Base-by-base conservation (phyloP, 2,329 filamentous ascomycete species). In the Furcasterigmium sp. region DNA sequence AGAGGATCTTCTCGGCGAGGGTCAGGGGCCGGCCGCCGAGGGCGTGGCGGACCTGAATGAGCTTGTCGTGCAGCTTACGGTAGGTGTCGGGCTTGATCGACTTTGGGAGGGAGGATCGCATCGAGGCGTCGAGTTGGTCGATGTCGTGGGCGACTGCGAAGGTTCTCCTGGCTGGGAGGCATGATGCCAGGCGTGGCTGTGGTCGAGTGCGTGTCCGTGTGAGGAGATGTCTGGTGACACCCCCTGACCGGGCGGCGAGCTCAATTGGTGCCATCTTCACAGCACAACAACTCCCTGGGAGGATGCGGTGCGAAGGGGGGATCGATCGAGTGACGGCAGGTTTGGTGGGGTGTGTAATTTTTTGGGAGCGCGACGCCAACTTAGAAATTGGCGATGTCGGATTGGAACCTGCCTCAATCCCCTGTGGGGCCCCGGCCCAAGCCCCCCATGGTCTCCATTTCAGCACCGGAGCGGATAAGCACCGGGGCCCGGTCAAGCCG, bases 1-100 rank as follows among this genome's bases (percentile, higher is more conserved):
- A 98, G 46, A 98, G 78, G 57, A 98, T 96, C 78, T 98, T 98
- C 70, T 98, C 93, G 50, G 93, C 90, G 45, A 98, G 79, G 3
- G 91, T 96, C 46, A 98, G 79, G 44, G 74, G 71, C 53, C 73
- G 70, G 46, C 67, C 56, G 39, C 84, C 85, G 26, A 96, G 76
- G 9, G 95, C 79, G 42, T 78, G 76, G 42, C 78, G 76, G 25
- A 95, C 91, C 59, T 89, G 75, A 50, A 80, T 73, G 50, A 95
- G 84, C 55, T 84, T 87, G 57, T 76, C 77, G 60, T 91, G 76
- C 41, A 95, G 85, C 65, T 84, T 90, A 54, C 84, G 75, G 67
- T 96, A 96, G 21, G 87, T 87, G 37, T 89, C 87, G 15, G 76
- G 71, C 34, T 51, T 51, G 40, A 77, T 68, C 11, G 65, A 58